phyloP scores from a whole-genome alignment of 176 grass and related monocot species.

The Bromus sterilis region DNA sequence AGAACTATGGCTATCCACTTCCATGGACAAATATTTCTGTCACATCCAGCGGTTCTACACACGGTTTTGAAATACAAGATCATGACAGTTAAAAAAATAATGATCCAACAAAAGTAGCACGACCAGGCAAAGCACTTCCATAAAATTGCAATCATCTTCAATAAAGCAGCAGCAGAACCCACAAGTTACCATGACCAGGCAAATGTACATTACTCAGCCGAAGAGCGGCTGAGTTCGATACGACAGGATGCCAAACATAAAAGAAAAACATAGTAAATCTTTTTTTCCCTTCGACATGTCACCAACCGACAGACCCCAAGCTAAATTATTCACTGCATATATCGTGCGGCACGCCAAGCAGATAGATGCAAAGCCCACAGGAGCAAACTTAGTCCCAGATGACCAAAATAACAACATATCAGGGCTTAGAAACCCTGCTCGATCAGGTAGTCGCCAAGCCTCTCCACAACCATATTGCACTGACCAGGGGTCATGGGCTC shows the following conservation, averaged over 20 bases:
- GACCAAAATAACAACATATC: slow-evolving; percentile 36
- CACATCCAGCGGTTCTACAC: background rate
- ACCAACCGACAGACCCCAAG: slow-evolving; percentile 39
- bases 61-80: background rate
- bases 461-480: slow-evolving; percentile 89
- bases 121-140: background rate
- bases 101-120: background rate
- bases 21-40: too few species aligned
- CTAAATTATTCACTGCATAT: slow-evolving; percentile 65
- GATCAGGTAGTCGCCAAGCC: slow-evolving; percentile 83
- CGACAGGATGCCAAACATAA: slow-evolving; percentile 4
- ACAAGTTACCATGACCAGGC: slow-evolving; percentile 37
- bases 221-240: slow-evolving; percentile 35
- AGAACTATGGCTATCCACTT: too few species aligned
- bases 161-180: slow-evolving; percentile 29
- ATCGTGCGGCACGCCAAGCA: slow-evolving; percentile 24
- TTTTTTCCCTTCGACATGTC: background rate
- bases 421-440: slow-evolving; percentile 59
- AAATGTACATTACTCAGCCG: slow-evolving; percentile 55
- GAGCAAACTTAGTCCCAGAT: slow-evolving; percentile 40
- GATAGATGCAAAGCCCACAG: slow-evolving; percentile 37
- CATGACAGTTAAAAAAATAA: background rate
- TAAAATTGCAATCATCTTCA: slow-evolving; percentile 38
- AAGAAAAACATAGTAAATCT: slow-evolving; percentile 23
- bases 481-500: slow-evolving; percentile 90